Evolutionary conservation across 1,284 basidiomycete species (phyloP).

Genomic region (Moesziomyces globuligerus): DNA sequence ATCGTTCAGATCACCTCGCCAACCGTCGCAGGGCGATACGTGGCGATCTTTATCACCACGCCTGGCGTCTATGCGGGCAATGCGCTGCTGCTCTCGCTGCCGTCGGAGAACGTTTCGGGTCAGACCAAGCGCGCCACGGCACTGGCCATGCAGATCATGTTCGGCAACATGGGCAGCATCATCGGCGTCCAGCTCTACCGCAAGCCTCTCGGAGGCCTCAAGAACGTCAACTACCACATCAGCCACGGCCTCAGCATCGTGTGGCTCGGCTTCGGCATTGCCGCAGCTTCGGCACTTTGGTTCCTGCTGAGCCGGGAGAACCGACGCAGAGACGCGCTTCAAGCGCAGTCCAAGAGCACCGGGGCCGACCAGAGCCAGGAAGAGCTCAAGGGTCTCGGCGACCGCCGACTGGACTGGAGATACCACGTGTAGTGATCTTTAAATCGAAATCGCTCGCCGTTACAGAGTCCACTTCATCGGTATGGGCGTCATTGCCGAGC

Average conservation of each 20-base stretch:
- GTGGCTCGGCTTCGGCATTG: constrained; percentile 69
- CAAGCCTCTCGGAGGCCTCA: constrained; percentile 69
- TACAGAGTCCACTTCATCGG: too few relatives aligned
- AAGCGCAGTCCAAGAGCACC: constrained; percentile 6
- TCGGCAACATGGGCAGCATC: constrained; percentile 76
- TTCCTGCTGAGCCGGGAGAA: constrained; percentile 73
- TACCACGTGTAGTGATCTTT: constrained; percentile 39
- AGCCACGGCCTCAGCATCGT: constrained; percentile 70
- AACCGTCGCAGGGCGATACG: constrained; percentile 74
- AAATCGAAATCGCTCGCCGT: too few relatives aligned
- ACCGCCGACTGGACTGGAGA: constrained; percentile 37
- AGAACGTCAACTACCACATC: constrained; percentile 73
- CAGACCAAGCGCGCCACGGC: constrained; percentile 77
- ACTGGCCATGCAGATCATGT: constrained; percentile 76
- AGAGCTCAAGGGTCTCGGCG: constrained; percentile 20
- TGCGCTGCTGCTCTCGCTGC: constrained; percentile 71
- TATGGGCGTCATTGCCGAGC: too few relatives aligned
- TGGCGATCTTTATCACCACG: constrained; percentile 74
- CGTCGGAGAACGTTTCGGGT: constrained; percentile 77
- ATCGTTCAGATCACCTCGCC: constrained; percentile 73
- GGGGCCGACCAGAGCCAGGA: constrained; percentile 3
- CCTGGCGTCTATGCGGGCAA: constrained; percentile 75
- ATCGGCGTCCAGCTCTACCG: constrained; percentile 72
- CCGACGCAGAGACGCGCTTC: constrained; percentile 51
- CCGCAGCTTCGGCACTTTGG: constrained; percentile 71